Base-by-base conservation (phyloP, 768 basidiomycete genomes). In the Suillus bovinus region DNA sequence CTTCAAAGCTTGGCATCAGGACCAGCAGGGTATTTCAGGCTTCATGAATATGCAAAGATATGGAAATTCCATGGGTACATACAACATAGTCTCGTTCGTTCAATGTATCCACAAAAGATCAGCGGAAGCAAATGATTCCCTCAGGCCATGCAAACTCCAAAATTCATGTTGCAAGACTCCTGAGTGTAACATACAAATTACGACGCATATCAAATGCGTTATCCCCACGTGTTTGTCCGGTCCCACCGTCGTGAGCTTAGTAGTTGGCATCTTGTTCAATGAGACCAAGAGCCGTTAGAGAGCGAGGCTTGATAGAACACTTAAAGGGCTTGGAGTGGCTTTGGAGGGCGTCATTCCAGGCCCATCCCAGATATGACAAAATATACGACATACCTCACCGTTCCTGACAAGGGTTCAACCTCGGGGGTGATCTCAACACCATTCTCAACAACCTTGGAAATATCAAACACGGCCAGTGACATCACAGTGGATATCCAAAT, bases 401-500 rank as follows among this genome's bases (percentile, higher is more conserved):
- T 24, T 7, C 81, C 80, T 10, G 78, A 74, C 0, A 77, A 78
- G 49, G 78, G 80, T 59, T 80, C 78, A 60, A 81, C 78, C 14
- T 77, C 77, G 0, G 82, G 80, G 0, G 76, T 74, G 34, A 81
- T 72, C 27, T 76, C 76, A 3, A 73, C 65, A 4, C 78, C 80
- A 20, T 79, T 24, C 24, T 47, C 46, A 13, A 47, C 22, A 7
- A 47, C 14, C 11, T 47, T 47, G 46, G 24, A 47, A 27, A 83
- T 75, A 17, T 80, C 66, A 59, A 83, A 81, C 13, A 77, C 74
- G 2, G 81, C 77, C 16, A 84, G 74, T 8, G 78, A 76, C 57
- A 64, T 74, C 0, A 75, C 71, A 1, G 81, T 64, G 34, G 71
- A 67, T 2, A 77, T 67, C 70, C 76, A 82, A 3, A 83, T 61